A percentile compares a stretch with the other conserved stretches of the same genome.
These are phyloP conservation scores for Eudorina sp. DNA, from an alignment of 139 green algal species.

Conservation along the genomic window DNA sequence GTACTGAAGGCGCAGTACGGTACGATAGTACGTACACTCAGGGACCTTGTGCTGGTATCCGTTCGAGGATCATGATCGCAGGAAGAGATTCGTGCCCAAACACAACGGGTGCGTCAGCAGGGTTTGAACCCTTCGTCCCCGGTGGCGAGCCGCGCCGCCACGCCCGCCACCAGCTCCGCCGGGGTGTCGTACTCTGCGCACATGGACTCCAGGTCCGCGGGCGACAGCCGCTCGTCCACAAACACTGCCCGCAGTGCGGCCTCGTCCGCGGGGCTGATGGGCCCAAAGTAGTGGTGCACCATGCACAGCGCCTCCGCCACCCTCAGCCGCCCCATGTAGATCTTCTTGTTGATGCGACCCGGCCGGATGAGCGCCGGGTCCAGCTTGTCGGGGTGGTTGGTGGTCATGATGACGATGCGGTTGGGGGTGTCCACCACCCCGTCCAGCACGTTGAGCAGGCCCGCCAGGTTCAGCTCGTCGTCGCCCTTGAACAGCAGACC, in stretches of 20 bases:
- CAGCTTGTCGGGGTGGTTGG: conserved; percentile 73
- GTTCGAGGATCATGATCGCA: too few relatives aligned
- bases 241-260: conserved; percentile 25
- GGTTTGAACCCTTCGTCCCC: conserved; percentile 2
- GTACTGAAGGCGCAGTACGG: too few relatives aligned
- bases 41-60: too few relatives aligned
- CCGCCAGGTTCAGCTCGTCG: conserved; percentile 68
- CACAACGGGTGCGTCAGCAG: too few relatives aligned
- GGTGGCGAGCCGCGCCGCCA: not conserved
- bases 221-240: conserved; percentile 57
- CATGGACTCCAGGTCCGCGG: conserved; percentile 71
- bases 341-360: conserved; percentile 68
- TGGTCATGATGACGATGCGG: conserved; percentile 75
- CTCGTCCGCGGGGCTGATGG: not conserved
- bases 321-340: conserved; percentile 68
- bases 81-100: too few relatives aligned
- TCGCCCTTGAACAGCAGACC: conserved; percentile 41
- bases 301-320: conserved; percentile 59
- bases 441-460: conserved; percentile 71
- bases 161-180: conserved; percentile 49
- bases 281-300: conserved; percentile 67
- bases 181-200: conserved; percentile 67
- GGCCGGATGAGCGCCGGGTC: conserved; percentile 73
- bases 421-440: conserved; percentile 74
- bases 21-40: too few relatives aligned